Evolutionary conservation across 2,329 filamentous ascomycete genomes (phyloP).

Genomic region (Emmonsia crescens): DNA sequence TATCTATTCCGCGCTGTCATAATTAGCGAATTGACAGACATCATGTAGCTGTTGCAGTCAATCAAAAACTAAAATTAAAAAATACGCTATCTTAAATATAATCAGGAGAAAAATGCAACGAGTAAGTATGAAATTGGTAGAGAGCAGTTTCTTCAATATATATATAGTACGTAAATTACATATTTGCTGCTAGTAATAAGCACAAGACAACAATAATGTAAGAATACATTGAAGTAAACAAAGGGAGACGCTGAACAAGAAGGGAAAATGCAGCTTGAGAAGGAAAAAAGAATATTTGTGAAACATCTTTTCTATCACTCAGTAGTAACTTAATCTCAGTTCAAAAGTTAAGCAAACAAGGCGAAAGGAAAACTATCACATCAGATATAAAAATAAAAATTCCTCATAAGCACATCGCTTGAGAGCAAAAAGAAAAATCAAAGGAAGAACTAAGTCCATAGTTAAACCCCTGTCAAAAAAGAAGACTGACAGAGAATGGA

Average conservation of each 20-base stretch:
- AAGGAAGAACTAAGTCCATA: background rate
- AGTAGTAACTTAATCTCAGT: background rate
- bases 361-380: background rate
- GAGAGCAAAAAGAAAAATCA: too few species aligned
- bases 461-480: background rate
- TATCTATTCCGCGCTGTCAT: too few species aligned
- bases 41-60: too few species aligned
- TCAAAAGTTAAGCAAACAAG: conserved; percentile 1
- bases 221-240: too few species aligned
- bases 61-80: background rate
- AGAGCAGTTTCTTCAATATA: background rate
- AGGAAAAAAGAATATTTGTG: background rate
- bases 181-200: background rate
- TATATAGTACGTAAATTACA: background rate
- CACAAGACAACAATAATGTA: too few species aligned
- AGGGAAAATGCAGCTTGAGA: too few species aligned
- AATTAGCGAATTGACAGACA: too few species aligned
- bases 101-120: background rate
- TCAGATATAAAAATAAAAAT: background rate
- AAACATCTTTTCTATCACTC: background rate
- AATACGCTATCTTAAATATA: background rate
- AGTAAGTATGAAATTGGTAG: background rate
- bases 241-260: too few species aligned
- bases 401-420: background rate
- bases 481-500: background rate